Conservation (phyloP, 2,329 filamentous ascomycete species). For the Fusarium devonianum region DNA sequence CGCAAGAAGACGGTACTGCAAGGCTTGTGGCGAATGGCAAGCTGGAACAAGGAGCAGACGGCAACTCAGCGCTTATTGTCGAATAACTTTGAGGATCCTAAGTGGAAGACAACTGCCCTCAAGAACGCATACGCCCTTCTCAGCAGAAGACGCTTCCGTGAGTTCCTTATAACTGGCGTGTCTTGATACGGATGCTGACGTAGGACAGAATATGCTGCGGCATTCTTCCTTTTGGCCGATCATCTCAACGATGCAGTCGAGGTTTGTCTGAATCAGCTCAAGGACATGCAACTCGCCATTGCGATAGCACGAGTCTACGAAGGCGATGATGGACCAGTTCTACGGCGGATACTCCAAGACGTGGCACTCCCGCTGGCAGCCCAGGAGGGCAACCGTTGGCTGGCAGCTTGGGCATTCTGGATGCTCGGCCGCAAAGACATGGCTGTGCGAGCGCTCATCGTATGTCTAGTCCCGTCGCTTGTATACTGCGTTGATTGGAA, state of each 20-base stretch:
- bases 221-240: slow-evolving; percentile 92
- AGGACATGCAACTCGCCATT: slow-evolving; percentile 89
- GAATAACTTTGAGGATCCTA: slow-evolving; percentile 88
- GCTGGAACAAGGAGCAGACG: slow-evolving; percentile 84
- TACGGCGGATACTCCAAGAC: slow-evolving; percentile 78
- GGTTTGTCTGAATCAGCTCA: slow-evolving; percentile 84
- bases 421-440: slow-evolving; percentile 83
- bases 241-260: slow-evolving; percentile 84
- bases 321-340: slow-evolving; percentile 78
- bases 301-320: slow-evolving; percentile 88
- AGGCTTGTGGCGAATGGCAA: slow-evolving; percentile 93
- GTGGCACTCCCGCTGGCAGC: slow-evolving; percentile 80
- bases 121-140: slow-evolving; percentile 98
- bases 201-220: slow-evolving; percentile 84
- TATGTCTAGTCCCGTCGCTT: slow-evolving; percentile 52
- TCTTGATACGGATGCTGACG: slow-evolving; percentile 38
- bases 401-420: slow-evolving; percentile 96
- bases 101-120: slow-evolving; percentile 87
- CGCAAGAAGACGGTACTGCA: slow-evolving; percentile 89
- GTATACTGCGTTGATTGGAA: background rate
- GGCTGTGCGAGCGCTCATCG: slow-evolving; percentile 83
- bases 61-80: slow-evolving; percentile 80
- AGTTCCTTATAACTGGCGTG: slow-evolving; percentile 31
- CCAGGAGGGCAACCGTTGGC: slow-evolving; percentile 86
- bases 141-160: slow-evolving; percentile 86